Conservation (phyloP, 352 stramenopile genomes). For the Pelagophyceae sp. region DNA sequence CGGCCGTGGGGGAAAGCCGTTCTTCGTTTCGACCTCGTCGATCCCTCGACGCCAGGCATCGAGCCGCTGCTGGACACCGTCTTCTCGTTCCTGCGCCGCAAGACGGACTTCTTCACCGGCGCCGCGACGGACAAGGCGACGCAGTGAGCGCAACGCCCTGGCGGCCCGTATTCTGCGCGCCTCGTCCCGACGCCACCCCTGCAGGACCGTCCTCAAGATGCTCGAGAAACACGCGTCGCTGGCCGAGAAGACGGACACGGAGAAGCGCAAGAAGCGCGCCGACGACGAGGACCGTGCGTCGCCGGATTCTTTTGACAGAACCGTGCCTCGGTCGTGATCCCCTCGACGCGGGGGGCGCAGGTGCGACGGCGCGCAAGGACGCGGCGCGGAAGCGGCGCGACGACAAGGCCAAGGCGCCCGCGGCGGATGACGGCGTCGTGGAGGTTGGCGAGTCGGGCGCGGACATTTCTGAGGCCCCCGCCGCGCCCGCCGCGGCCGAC, state of each 20-base stretch:
- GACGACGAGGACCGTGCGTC: conserved; percentile 28
- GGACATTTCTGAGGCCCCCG: neutral
- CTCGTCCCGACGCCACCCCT: too few species aligned
- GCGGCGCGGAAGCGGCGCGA: conserved; percentile 19
- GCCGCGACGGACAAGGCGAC: conserved; percentile 58
- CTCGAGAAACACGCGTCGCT: conserved; percentile 75
- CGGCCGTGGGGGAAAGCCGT: too few species aligned
- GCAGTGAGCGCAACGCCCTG: too few species aligned
- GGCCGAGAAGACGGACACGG: conserved; percentile 42
- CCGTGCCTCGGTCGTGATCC: too few species aligned
- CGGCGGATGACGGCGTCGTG: neutral
- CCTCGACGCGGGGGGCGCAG: too few species aligned
- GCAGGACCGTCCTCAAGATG: conserved; percentile 36
- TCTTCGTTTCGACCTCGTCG: too few species aligned
- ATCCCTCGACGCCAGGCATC: too few species aligned
- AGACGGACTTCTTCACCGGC: conserved; percentile 89
- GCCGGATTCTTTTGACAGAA: neutral
- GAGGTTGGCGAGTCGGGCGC: neutral
- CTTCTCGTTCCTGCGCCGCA: conserved; percentile 94
- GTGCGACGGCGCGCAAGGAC: conserved; percentile 32
- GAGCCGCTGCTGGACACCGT: conserved; percentile 94
- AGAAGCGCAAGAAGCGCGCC: conserved; percentile 39
- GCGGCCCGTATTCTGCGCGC: too few species aligned
- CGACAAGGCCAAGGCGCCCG: conserved; percentile 22
- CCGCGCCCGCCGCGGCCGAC: neutral